Percentiles rank a stretch among this genome's conserved stretches.
phyloP scores from a whole-genome alignment of 1,284 basidiomycete species.

The Naganishia albida region DNA sequence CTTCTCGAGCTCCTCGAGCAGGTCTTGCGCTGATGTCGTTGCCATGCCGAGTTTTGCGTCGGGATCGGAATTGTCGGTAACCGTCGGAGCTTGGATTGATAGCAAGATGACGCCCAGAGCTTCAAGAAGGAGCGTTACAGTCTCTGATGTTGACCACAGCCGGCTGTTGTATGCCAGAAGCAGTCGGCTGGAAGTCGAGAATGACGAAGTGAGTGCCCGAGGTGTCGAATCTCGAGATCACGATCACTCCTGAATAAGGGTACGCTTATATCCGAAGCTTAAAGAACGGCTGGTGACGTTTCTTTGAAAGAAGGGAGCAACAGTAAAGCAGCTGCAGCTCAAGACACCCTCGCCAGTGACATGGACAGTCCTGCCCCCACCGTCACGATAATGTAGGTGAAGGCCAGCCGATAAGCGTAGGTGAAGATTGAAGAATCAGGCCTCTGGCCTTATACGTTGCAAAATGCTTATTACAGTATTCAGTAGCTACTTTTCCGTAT shows the following conservation, averaged over 20 bases:
- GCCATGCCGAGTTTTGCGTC: background rate
- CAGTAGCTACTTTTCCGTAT: too few relatives aligned
- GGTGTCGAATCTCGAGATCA: background rate
- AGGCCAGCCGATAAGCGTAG: too few relatives aligned
- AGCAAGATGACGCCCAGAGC: background rate
- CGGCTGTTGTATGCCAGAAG: too few relatives aligned
- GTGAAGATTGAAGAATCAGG: too few relatives aligned
- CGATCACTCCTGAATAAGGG: background rate
- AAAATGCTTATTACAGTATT: too few relatives aligned
- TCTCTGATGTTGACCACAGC: too few relatives aligned
- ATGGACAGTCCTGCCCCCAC: too few relatives aligned
- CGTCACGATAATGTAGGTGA: too few relatives aligned
- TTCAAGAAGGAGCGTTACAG: too few relatives aligned
- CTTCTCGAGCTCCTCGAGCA: constrained; percentile 20
- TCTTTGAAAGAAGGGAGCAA: background rate
- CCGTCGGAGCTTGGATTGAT: background rate
- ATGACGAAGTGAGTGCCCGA: background rate
- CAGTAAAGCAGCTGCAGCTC: background rate
- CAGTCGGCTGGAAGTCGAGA: too few relatives aligned
- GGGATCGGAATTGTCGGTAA: background rate
- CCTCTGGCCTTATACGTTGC: too few relatives aligned
- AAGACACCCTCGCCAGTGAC: too few relatives aligned
- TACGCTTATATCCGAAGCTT: constrained; percentile 6
- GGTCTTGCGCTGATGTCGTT: constrained; percentile 20
- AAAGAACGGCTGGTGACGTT: background rate